These are phyloP conservation scores for Trichomonascus vanleenenianus DNA, from an alignment of 805 yeast species.

Conservation along the genomic window DNA sequence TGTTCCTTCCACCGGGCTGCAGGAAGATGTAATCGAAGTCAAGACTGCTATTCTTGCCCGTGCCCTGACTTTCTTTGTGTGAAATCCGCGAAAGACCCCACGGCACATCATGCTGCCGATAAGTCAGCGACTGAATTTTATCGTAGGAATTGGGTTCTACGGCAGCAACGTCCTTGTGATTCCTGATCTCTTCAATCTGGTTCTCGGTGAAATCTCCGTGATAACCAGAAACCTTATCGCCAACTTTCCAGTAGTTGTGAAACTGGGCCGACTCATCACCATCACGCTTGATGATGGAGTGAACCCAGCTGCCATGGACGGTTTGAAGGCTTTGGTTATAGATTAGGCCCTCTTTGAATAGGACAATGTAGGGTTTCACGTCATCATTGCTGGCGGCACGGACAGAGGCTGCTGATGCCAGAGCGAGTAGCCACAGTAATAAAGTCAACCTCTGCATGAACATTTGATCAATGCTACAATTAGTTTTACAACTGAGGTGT, in stretches of 20 bases:
- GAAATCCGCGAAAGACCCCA: slow-evolving; percentile 94
- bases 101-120: slow-evolving; percentile 71
- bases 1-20: slow-evolving; percentile 71
- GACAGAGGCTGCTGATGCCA: no score
- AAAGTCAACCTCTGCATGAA: no score
- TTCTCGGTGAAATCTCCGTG: slow-evolving; percentile 38
- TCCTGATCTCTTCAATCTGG: slow-evolving; percentile 38
- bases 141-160: slow-evolving; percentile 72
- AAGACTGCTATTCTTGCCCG: slow-evolving; percentile 36
- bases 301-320: slow-evolving; percentile 13
- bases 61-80: slow-evolving; percentile 60
- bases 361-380: slow-evolving; percentile 10
- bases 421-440: no score
- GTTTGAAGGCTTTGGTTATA: slow-evolving; percentile 1
- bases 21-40: slow-evolving; percentile 55
- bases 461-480: no score
- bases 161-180: slow-evolving; percentile 46
- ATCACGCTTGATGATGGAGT: slow-evolving; percentile 2
- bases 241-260: slow-evolving; percentile 13
- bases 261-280: background rate
- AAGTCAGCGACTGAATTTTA: slow-evolving; percentile 50
- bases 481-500: no score
- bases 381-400: no score
- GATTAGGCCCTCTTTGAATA: slow-evolving; percentile 1
- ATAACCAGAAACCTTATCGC: slow-evolving; percentile 35